phyloP scores from a whole-genome alignment of 768 basidiomycete genomes.

The Leccinellum albellum region DNA sequence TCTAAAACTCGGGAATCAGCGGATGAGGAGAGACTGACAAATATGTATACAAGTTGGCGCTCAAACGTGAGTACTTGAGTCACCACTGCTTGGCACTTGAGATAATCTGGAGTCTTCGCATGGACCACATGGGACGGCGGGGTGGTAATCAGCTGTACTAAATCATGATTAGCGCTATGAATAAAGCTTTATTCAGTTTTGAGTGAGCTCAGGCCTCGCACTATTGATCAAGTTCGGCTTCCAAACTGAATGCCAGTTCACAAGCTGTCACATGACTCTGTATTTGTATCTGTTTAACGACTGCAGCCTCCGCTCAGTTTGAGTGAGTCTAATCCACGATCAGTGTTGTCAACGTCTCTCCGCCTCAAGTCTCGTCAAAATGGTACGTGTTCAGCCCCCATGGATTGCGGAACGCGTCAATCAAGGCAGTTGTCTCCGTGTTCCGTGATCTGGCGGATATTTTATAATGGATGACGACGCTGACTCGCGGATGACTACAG shows the following conservation, averaged over 20 bases:
- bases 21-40: constrained; percentile 9
- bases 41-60: constrained; percentile 3
- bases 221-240: too few species aligned
- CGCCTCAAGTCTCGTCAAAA: constrained; percentile 31
- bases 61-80: background rate
- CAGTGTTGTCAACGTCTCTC: constrained; percentile 15
- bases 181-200: background rate
- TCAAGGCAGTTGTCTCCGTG: background rate
- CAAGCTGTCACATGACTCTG: background rate
- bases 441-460: background rate
- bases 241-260: too few species aligned
- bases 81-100: background rate
- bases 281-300: constrained; percentile 22
- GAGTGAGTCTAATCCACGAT: background rate
- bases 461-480: constrained; percentile 47
- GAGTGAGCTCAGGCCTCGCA: too few species aligned
- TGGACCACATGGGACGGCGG: background rate
- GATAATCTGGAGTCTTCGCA: background rate
- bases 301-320: constrained; percentile 2
- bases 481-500: constrained; percentile 57
- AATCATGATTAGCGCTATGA: background rate
- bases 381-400: constrained; percentile 32
- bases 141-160: background rate
- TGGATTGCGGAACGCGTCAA: background rate
- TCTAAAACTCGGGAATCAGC: constrained; percentile 5